Evolutionary conservation across 2,329 filamentous ascomycete species (phyloP).

Genomic region (Colletotrichum incanum): DNA sequence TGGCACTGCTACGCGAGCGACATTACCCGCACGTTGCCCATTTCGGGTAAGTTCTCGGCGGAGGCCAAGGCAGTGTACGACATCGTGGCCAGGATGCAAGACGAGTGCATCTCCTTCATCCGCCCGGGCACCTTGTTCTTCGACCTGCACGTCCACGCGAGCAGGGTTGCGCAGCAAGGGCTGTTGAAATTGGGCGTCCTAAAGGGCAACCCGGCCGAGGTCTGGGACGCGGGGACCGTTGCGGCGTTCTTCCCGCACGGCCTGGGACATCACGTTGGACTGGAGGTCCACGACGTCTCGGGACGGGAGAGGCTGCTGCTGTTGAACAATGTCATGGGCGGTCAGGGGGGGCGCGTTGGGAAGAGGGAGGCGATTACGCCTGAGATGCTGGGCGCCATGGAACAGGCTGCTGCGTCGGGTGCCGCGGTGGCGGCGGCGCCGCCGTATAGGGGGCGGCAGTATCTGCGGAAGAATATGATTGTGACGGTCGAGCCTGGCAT

Average conservation of each 20-base stretch:
- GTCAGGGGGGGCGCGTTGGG: slow-evolving; percentile 48
- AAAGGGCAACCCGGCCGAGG: slow-evolving; percentile 71
- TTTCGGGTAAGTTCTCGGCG: slow-evolving; percentile 77
- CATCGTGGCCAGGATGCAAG: slow-evolving; percentile 87
- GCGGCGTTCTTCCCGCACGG: slow-evolving; percentile 78
- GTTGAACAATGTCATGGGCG: slow-evolving; percentile 47
- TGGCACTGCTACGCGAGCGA: slow-evolving; percentile 90
- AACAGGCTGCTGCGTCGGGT: slow-evolving; percentile 40
- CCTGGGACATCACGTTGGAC: slow-evolving; percentile 75
- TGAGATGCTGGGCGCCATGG: slow-evolving; percentile 52
- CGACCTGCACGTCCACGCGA: slow-evolving; percentile 81
- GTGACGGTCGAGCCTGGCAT: slow-evolving; percentile 86
- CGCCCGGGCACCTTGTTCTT: slow-evolving; percentile 80
- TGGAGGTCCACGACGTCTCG: slow-evolving; percentile 75
- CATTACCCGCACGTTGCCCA: slow-evolving; percentile 89
- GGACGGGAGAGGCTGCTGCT: slow-evolving; percentile 57
- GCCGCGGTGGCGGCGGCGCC: slow-evolving; percentile 45
- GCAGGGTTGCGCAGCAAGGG: slow-evolving; percentile 79
- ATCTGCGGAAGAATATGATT: slow-evolving; percentile 75
- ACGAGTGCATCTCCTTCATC: slow-evolving; percentile 78
- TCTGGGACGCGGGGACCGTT: slow-evolving; percentile 67
- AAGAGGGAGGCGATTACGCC: slow-evolving; percentile 61
- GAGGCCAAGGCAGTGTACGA: slow-evolving; percentile 83
- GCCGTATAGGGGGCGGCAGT: slow-evolving; percentile 54
- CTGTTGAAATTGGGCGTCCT: slow-evolving; percentile 82